Base-by-base conservation (phyloP, 1,284 basidiomycete genomes). In the Cutaneotrichosporon curvatum region DNA sequence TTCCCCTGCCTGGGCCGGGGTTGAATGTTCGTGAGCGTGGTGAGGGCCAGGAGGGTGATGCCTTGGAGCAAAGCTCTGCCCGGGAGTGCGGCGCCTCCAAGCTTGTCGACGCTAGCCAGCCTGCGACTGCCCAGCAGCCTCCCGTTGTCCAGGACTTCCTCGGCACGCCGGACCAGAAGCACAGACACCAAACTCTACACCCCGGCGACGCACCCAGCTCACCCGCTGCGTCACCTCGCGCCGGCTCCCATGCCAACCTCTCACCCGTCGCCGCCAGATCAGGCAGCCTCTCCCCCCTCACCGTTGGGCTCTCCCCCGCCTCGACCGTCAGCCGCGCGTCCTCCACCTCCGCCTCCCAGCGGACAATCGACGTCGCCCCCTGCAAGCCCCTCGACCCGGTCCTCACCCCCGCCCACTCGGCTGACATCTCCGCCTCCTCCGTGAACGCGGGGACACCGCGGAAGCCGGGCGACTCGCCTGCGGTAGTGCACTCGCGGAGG, bases 371-470 rank as follows among this genome's bases (percentile, higher is more conserved):
- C 19, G 20, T 43, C 2, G 20, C 52, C 0, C 37, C 39, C 3
- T 28, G 30, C 21, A 38, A 41, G 14, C 37, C 48, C 2, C 53
- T 54, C 40, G 53, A 48, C 22, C 53, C 53, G 1, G 46, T 54
- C 11, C 43, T 54, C n/a, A 54, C 53, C 1, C 43, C 53, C 1
- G 25, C 43, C 31, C 44, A 53, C 39, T 43, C 38, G 8, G 38
- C 51, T 4, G 34, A 28, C 25, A 12, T 33, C 37, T 46, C 47
- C n/a, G 40, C 43, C 16, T 40, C 36, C 4, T 20, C 40, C 1
- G 30, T 31, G 0, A 35, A 40, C 4, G 30, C 30, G 9, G 35
- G 33, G 15, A 19, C 14, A 11, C 28, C 28, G 4, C 35, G 15
- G 8, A 12, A 28, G 3, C 37, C 25, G 4, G 28, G 25, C 20